Evolutionary conservation across 2,329 filamentous ascomycete genomes (phyloP).

Genomic region (Phyllosticta citriasiana): DNA sequence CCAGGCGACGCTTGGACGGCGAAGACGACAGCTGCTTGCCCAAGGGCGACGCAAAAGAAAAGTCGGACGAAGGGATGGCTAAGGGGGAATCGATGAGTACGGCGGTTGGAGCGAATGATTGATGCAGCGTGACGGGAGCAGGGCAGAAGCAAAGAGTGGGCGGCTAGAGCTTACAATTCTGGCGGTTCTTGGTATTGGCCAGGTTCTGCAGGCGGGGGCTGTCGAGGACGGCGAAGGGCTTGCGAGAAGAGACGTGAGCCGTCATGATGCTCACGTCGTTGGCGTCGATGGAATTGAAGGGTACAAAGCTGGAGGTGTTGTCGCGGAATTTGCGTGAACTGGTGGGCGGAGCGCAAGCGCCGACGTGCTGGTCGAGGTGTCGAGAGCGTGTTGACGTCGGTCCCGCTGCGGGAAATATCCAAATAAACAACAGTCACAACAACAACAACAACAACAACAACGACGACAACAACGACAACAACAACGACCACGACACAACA

Average conservation of each 20-base stretch:
- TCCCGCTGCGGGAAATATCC: background rate
- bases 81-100: slow-evolving; percentile 6
- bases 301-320: background rate
- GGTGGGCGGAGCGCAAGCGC: background rate
- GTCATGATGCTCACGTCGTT: slow-evolving; percentile 4
- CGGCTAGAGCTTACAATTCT: slow-evolving; percentile 42
- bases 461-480: background rate
- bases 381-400: slow-evolving; percentile 5
- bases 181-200: slow-evolving; percentile 67
- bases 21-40: slow-evolving; percentile 22
- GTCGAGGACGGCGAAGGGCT: slow-evolving; percentile 67
- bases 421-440: slow-evolving; percentile 1
- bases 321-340: slow-evolving; percentile 3
- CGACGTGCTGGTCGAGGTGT: background rate
- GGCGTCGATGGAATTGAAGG: background rate
- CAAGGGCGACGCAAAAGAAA: slow-evolving; percentile 15
- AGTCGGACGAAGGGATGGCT: slow-evolving; percentile 25
- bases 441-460: background rate
- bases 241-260: slow-evolving; percentile 40
- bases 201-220: slow-evolving; percentile 59
- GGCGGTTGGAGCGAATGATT: slow-evolving; percentile 1
- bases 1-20: slow-evolving; percentile 37
- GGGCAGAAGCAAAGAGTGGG: background rate
- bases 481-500: background rate
- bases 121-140: background rate